A percentile compares a stretch with the other conserved stretches of the same genome.
These are phyloP conservation scores for Ogataea methanolica DNA, from an alignment of 805 yeast genomes.

Conservation along the genomic window DNA sequence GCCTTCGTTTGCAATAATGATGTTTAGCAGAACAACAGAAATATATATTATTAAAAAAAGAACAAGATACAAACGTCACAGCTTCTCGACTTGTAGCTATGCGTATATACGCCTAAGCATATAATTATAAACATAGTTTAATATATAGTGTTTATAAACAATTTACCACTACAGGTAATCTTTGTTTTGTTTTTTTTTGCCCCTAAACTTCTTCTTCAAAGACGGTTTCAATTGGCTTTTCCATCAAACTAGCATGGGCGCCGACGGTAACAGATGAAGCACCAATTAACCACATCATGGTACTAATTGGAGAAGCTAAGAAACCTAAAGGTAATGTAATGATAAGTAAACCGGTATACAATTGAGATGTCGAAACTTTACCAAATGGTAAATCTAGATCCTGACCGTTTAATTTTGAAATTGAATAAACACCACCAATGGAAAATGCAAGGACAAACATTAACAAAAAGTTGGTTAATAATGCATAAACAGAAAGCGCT, in stretches of 20 bases:
- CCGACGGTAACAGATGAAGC: constrained; percentile 82
- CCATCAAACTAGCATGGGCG: constrained; percentile 91
- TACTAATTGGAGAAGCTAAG: constrained; percentile 51
- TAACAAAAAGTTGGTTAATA: constrained; percentile 79
- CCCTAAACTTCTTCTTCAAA: constrained; percentile 66
- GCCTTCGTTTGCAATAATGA: too few relatives aligned
- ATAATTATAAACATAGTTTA: too few relatives aligned
- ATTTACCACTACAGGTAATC: too few relatives aligned
- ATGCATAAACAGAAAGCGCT: constrained; percentile 73
- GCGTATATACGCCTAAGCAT: too few relatives aligned
- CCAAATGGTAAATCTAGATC: constrained; percentile 79
- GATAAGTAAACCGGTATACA: constrained; percentile 81
- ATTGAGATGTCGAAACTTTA: constrained; percentile 71
- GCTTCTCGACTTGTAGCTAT: too few relatives aligned
- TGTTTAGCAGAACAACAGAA: too few relatives aligned
- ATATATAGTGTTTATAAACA: too few relatives aligned
- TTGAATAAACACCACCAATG: constrained; percentile 70
- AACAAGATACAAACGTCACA: too few relatives aligned
- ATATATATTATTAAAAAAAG: too few relatives aligned
- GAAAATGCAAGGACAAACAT: constrained; percentile 78
- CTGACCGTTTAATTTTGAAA: constrained; percentile 72
- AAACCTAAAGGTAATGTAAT: constrained; percentile 48
- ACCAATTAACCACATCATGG: constrained; percentile 95
- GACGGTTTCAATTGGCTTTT: constrained; percentile 96
- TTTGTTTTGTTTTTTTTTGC: background rate